A percentile compares a stretch with the other conserved stretches of the same genome.
Conservation (phyloP, 2,329 filamentous ascomycete genomes). For the Aotearoamyces nothofagi region DNA sequence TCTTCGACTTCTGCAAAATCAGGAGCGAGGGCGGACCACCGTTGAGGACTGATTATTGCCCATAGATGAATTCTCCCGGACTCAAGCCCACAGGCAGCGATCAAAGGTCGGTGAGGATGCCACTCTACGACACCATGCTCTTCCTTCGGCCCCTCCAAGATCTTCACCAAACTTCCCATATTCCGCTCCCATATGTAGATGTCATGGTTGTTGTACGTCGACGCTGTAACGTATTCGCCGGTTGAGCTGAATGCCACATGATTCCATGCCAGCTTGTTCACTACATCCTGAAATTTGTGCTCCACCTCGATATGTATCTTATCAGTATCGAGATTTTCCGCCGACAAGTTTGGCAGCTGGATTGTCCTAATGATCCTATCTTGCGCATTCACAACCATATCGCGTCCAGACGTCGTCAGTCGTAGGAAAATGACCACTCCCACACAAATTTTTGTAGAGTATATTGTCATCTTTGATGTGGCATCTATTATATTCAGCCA, state of each 20-base stretch:
- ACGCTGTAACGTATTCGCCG: conserved; percentile 90
- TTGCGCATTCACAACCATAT: conserved; percentile 82
- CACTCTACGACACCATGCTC: conserved; percentile 95
- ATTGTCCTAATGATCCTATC: conserved; percentile 93
- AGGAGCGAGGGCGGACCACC: conserved; percentile 92
- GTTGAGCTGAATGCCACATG: conserved; percentile 90
- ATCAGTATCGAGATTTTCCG: conserved; percentile 59
- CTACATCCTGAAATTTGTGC: conserved; percentile 96
- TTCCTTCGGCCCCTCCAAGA: conserved; percentile 91
- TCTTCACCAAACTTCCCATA: conserved; percentile 87
- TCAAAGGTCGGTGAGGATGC: conserved; percentile 77
- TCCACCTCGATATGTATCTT: conserved; percentile 83
- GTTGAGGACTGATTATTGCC: conserved; percentile 88
- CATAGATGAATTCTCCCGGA: conserved; percentile 89
- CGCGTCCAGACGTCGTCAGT: conserved; percentile 69
- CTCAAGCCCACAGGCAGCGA: conserved; percentile 85
- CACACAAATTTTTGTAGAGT: conserved; percentile 75
- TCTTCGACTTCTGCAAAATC: conserved; percentile 97
- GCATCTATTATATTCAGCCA: conserved; percentile 92
- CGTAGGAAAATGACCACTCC: conserved; percentile 81
- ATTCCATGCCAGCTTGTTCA: conserved; percentile 92
- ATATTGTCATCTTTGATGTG: conserved; percentile 65
- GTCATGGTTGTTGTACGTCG: conserved; percentile 96
- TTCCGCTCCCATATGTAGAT: conserved; percentile 96
- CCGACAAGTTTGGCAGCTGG: conserved; percentile 64